A percentile compares a stretch with the other conserved stretches of the same genome.
phyloP scores from a whole-genome alignment of 2,329 filamentous ascomycete genomes.

The Cadophora sp. region DNA sequence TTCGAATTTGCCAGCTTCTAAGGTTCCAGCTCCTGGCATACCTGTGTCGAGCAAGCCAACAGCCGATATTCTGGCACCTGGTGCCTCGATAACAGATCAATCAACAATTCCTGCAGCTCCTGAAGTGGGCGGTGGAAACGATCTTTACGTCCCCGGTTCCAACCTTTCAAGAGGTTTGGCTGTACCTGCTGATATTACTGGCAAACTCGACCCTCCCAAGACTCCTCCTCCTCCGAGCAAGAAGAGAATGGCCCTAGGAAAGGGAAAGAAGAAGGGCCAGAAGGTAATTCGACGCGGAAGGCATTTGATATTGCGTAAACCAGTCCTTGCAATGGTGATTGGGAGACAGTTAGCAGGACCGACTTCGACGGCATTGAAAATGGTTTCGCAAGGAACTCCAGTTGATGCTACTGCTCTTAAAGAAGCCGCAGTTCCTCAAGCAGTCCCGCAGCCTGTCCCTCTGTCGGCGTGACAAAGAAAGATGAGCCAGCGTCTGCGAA shows the following conservation, averaged over 20 bases:
- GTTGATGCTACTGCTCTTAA: slow-evolving; percentile 18
- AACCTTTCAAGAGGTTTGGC: slow-evolving; percentile 7
- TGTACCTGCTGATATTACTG: slow-evolving; percentile 22
- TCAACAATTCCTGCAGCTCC: background rate
- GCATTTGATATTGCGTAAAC: slow-evolving; percentile 29
- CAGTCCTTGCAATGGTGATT: slow-evolving; percentile 35
- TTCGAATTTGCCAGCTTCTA: background rate
- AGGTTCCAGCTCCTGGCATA: background rate
- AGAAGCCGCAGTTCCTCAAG: slow-evolving; percentile 2
- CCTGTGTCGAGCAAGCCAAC: background rate
- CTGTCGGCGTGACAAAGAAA: slow-evolving; percentile 30
- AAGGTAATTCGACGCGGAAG: slow-evolving; percentile 26
- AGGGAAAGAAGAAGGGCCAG: slow-evolving; percentile 17
- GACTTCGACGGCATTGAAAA: slow-evolving; percentile 30
- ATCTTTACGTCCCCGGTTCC: background rate
- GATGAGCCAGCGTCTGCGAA: slow-evolving; percentile 26
- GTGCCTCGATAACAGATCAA: background rate
- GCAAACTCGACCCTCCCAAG: slow-evolving; percentile 15
- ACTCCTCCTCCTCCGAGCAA: slow-evolving; percentile 18
- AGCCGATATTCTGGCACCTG: background rate
- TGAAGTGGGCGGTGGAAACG: background rate
- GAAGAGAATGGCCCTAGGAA: slow-evolving; percentile 2
- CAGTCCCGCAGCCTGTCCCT: slow-evolving; percentile 1
- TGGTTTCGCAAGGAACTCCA: slow-evolving; percentile 27
- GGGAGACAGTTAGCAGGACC: slow-evolving; percentile 39